Conservation (phyloP, 1,139 yeast species). For the Saccharomyces hybrid region DNA sequence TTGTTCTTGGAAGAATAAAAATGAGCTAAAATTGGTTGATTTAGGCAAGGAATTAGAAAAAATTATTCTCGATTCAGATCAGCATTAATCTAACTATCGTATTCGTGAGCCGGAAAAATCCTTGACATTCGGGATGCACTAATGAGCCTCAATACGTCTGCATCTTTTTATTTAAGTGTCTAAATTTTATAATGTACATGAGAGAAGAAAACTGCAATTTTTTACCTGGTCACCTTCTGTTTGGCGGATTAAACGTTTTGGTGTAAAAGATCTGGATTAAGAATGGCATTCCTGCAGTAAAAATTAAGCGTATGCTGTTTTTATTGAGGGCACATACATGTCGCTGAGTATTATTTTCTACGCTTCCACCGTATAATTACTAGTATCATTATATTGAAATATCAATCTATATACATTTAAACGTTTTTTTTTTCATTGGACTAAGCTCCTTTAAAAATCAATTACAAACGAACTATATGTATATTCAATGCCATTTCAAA, state of each 20-base stretch:
- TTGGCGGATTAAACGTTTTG: not conserved
- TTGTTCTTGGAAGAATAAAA: slow-evolving; percentile 30
- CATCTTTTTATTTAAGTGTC: no score
- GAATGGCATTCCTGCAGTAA: no score
- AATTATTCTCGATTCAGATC: not conserved
- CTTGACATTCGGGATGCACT: no score
- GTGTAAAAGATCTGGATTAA: not conserved
- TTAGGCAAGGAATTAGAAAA: not conserved
- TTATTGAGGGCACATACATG: no score
- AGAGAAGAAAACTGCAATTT: not conserved
- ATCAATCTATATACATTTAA: not conserved
- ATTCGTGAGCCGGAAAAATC: not conserved
- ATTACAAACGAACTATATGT: not conserved
- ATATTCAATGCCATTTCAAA: no score
- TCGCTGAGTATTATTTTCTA: no score
- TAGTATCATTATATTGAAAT: not conserved
- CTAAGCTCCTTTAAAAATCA: not conserved
- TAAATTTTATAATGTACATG: not conserved
- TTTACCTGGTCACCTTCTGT: not conserved
- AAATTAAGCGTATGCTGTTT: no score
- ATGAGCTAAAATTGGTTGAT: not conserved
- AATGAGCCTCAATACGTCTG: not conserved
- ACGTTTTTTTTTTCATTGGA: not conserved
- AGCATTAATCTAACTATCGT: not conserved
- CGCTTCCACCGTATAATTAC: not conserved